Base-by-base conservation (phyloP, 2,329 filamentous ascomycete species). In the Nigrograna mackinnonii region DNA sequence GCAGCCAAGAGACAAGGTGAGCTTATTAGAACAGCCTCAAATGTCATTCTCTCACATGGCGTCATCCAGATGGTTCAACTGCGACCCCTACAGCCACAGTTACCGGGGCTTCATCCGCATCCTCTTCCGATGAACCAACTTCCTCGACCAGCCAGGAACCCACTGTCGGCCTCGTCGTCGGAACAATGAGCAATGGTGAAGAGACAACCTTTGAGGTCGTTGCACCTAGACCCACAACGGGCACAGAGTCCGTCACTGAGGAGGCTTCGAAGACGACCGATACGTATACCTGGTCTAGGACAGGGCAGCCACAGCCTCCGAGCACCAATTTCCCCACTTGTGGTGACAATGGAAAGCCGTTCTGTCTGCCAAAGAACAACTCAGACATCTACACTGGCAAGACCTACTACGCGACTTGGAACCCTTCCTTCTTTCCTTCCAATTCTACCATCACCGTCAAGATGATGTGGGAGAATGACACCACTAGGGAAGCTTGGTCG, bases 331-430 rank as follows among this genome's bases (percentile, higher is more conserved):
- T 69, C 34, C 62, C 63, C 6, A 37, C 56, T 35, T 71, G 68
- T 41, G 49, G 60, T 35, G 31, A 48, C 6, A 44, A 52, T 28
- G 22, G 44, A 12, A 50, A 56, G 16, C 64, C 66, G 4, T 68
- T 71, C 41, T 71, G 68, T 45, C 55, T 63, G 17, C 68, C 68
- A 6, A 50, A 49, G 24, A 57, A 71, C 52, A 55, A 53, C 19
- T 54, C 59, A 2, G 52, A 61, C 7, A 47, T 71, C n/a, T 58
- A 63, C 24, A 58, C 65, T n/a, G 68, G 59, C 36, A 62, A 64
- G 20, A 68, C 62, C 2, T 70, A 71, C 51, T 70, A 69, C 31
- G 54, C 53, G 12, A 61, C 54, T 2, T 62, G 59, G 59, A 57
- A 65, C 35, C 37, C 60, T 4, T 43, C 50, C 20, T 43, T 39